Conservation (phyloP, 2,329 filamentous ascomycete species). For the Diaporthe velutina region DNA sequence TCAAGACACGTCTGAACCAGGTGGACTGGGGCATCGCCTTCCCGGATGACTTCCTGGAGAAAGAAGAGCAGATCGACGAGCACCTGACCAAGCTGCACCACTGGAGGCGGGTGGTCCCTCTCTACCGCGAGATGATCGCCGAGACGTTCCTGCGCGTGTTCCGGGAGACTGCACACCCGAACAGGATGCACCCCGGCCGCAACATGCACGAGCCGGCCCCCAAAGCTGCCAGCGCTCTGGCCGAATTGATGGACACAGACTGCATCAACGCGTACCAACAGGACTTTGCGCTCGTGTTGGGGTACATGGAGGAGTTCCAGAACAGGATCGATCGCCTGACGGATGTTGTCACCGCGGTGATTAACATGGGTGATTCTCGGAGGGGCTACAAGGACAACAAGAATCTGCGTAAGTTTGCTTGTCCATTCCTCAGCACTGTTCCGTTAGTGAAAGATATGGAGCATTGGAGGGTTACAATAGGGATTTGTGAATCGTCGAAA, state of each 20-base stretch:
- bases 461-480: too few relatives aligned
- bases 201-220: not conserved
- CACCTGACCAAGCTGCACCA: slow-evolving; percentile 45
- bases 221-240: not conserved
- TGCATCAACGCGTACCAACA: slow-evolving; percentile 41
- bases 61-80: slow-evolving; percentile 41
- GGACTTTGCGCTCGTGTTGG: slow-evolving; percentile 45
- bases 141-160: slow-evolving; percentile 43
- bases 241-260: slow-evolving; percentile 21
- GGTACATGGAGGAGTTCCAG: slow-evolving; percentile 49
- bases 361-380: slow-evolving; percentile 47
- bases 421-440: not conserved
- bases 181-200: slow-evolving; percentile 26
- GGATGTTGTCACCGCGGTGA: slow-evolving; percentile 48
- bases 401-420: slow-evolving; percentile 43
- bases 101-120: slow-evolving; percentile 45
- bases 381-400: slow-evolving; percentile 47
- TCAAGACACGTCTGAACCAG: slow-evolving; percentile 46
- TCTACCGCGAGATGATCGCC: slow-evolving; percentile 46
- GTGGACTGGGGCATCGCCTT: slow-evolving; percentile 46
- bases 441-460: too few relatives aligned
- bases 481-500: too few relatives aligned
- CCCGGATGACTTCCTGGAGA: slow-evolving; percentile 42
- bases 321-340: slow-evolving; percentile 49
- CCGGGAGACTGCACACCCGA: slow-evolving; percentile 32